These are phyloP conservation scores for Beta lomatogona DNA, from an alignment of 179 eudicot genomes.

Conservation along the genomic window DNA sequence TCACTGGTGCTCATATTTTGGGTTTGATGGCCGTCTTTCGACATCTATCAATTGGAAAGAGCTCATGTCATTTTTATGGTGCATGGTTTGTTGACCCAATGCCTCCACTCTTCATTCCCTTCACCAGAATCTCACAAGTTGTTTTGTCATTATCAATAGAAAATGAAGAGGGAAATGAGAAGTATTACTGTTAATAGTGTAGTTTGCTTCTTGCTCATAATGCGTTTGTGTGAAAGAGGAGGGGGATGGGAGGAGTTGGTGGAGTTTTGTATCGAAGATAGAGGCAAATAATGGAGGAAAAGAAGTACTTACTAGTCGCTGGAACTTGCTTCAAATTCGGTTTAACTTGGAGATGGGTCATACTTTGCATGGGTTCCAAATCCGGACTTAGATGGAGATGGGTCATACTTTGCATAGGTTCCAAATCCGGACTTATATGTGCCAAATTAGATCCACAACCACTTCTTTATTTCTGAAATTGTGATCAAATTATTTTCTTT, in stretches of 20 bases:
- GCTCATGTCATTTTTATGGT: background rate
- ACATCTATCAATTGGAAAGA: background rate
- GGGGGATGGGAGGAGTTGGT: background rate
- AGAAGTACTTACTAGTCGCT: background rate
- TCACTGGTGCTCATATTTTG: background rate
- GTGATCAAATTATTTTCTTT: background rate
- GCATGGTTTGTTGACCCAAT: background rate
- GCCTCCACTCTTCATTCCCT: background rate
- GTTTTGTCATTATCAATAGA: too few species aligned
- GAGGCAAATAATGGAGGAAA: background rate
- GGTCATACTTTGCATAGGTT: background rate
- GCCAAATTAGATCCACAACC: background rate
- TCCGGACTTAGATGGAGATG: background rate
- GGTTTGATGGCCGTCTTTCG: background rate
- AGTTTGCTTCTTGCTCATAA: background rate
- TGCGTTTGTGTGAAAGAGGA: background rate
- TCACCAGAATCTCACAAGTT: background rate
- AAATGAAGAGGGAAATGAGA: background rate
- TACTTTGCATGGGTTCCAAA: background rate
- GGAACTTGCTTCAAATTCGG: background rate
- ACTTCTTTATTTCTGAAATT: too few species aligned
- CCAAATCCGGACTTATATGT: background rate
- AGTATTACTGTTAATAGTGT: too few species aligned
- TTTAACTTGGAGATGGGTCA: background rate
- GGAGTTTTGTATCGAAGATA: background rate